phyloP scores from a whole-genome alignment of 2,329 filamentous ascomycete species.

The Ceratocystis diversiconidia region DNA sequence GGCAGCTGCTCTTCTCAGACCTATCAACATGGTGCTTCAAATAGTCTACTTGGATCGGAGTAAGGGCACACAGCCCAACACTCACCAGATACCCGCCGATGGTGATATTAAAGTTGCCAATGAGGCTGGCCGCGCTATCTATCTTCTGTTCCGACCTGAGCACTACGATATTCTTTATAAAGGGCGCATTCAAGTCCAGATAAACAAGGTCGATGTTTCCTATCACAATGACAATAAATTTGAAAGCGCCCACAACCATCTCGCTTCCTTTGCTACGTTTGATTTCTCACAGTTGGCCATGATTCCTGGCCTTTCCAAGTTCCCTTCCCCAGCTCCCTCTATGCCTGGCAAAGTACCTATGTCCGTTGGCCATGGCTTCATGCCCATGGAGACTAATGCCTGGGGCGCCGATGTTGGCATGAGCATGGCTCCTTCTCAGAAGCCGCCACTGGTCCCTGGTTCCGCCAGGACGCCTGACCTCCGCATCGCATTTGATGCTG shows the following conservation, averaged over 20 bases:
- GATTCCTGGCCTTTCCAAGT: conserved; percentile 32
- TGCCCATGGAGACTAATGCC: conserved; percentile 18
- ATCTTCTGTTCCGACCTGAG: conserved; percentile 53
- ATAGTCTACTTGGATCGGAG: conserved; percentile 86
- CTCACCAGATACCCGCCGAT: conserved; percentile 48
- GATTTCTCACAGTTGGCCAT: conserved; percentile 33
- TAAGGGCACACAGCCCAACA: conserved; percentile 60
- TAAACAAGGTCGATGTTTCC: conserved; percentile 41
- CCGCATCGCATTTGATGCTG: neutral
- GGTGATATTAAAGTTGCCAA: conserved; percentile 32
- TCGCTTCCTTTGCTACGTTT: conserved; percentile 31
- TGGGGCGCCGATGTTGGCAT: neutral
- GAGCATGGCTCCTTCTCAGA: neutral
- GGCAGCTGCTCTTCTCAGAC: conserved; percentile 64
- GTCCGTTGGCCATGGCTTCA: conserved; percentile 24
- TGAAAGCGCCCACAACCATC: conserved; percentile 26
- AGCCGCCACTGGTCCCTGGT: neutral
- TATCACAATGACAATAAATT: conserved; percentile 34
- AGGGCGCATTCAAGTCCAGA: conserved; percentile 23
- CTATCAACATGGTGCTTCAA: conserved; percentile 65
- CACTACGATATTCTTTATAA: conserved; percentile 94
- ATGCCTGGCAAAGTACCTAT: conserved; percentile 17
- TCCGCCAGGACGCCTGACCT: neutral
- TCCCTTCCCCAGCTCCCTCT: conserved; percentile 22
- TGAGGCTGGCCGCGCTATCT: conserved; percentile 37